Evolutionary conservation across 495 filamentous ascomycete genomes (phyloP).

Genomic region (Chlorociboria aeruginascens): DNA sequence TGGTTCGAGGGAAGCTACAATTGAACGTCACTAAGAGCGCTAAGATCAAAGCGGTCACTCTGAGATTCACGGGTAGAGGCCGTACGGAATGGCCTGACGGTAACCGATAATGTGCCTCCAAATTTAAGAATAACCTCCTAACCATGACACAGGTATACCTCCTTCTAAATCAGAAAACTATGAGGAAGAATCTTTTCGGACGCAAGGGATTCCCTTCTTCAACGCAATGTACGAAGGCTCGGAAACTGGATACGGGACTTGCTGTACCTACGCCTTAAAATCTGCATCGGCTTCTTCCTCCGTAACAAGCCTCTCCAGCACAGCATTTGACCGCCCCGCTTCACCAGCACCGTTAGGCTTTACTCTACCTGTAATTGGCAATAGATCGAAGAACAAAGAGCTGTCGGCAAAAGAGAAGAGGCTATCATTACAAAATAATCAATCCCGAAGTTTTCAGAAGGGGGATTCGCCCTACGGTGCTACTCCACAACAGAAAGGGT

Average conservation of each 20-base stretch:
- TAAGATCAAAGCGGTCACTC: slow-evolving; percentile 87
- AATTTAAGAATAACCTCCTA: not conserved
- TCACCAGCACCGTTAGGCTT: not conserved
- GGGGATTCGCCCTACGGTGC: slow-evolving; percentile 48
- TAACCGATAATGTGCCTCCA: slow-evolving; percentile 18
- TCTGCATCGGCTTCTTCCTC: slow-evolving; percentile 14
- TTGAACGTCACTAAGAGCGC: slow-evolving; percentile 76
- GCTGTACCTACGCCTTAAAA: slow-evolving; percentile 35
- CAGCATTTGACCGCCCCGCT: slow-evolving; percentile 19
- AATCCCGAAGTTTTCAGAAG: slow-evolving; percentile 80
- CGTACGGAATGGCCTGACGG: slow-evolving; percentile 96
- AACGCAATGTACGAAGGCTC: slow-evolving; percentile 49
- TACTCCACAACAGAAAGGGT: slow-evolving; percentile 72
- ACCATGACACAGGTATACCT: slow-evolving; percentile 55
- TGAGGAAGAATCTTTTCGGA: slow-evolving; percentile 68
- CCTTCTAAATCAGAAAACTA: slow-evolving; percentile 73
- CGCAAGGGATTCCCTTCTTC: slow-evolving; percentile 72
- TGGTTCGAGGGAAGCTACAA: slow-evolving; percentile 75
- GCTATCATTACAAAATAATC: slow-evolving; percentile 66
- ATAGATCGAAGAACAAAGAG: slow-evolving; percentile 13
- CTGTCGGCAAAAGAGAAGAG: slow-evolving; percentile 41
- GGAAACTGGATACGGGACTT: slow-evolving; percentile 46
- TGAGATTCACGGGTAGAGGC: slow-evolving; percentile 76
- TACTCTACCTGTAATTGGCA: slow-evolving; percentile 4
- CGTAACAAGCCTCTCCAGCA: slow-evolving; percentile 20